Evolutionary conservation across 768 basidiomycete species (phyloP).

Genomic region (Lactarius tabidus): DNA sequence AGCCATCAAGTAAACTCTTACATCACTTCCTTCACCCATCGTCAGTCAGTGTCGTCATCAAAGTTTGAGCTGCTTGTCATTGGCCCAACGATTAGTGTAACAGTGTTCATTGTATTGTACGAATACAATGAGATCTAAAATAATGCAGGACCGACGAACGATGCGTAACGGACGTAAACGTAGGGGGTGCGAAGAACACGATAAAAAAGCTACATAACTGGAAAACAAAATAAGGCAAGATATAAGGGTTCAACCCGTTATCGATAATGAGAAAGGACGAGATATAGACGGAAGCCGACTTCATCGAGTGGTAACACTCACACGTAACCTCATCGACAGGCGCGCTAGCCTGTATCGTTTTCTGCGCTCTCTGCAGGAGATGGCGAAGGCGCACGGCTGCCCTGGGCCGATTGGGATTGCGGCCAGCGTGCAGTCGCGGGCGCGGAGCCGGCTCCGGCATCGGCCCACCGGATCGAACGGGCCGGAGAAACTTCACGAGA

Average conservation of each 20-base stretch:
- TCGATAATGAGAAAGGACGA: background rate
- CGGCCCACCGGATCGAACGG: slow-evolving; percentile 48
- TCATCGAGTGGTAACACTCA: background rate
- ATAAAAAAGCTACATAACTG: background rate
- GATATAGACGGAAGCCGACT: background rate
- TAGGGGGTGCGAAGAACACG: background rate
- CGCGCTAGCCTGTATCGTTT: background rate
- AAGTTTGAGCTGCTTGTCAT: background rate
- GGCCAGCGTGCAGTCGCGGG: slow-evolving; percentile 25
- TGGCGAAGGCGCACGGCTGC: slow-evolving; percentile 17
- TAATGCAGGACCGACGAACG: background rate
- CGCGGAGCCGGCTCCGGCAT: slow-evolving; percentile 27
- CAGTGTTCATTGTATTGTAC: background rate
- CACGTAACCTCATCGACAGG: background rate
- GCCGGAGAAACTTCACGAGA: slow-evolving; percentile 43
- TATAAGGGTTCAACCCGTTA: background rate
- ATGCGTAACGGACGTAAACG: background rate
- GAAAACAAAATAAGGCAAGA: too few species aligned
- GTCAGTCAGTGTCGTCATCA: background rate
- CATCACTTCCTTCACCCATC: background rate
- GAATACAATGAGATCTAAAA: background rate
- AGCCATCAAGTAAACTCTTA: background rate
- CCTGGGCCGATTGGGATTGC: slow-evolving; percentile 16
- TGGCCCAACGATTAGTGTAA: background rate
- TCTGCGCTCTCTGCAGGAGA: background rate